A percentile compares a stretch with the other conserved stretches of the same genome.
Evolutionary conservation across 2,329 filamentous ascomycete genomes (phyloP).

Genomic region (Neonectria hederae): DNA sequence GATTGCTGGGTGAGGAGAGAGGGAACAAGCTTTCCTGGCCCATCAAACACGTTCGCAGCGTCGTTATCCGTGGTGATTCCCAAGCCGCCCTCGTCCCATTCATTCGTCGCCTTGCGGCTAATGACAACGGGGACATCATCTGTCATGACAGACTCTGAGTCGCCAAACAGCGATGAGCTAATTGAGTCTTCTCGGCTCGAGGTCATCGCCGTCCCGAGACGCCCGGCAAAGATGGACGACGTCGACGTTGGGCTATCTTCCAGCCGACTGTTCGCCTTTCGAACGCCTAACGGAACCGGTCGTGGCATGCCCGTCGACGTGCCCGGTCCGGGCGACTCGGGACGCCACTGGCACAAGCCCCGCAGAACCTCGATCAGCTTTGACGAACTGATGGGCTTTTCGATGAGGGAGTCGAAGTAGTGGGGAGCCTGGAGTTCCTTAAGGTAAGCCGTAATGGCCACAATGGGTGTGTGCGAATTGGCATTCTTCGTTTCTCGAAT

Average conservation of each 20-base stretch:
- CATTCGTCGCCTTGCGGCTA: conserved; percentile 75
- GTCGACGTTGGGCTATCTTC: conserved; percentile 88
- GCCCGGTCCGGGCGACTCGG: conserved; percentile 65
- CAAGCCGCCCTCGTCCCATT: conserved; percentile 82
- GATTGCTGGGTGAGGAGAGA: conserved; percentile 69
- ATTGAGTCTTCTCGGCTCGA: conserved; percentile 91
- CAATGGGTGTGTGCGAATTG: conserved; percentile 93
- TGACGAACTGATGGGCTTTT: conserved; percentile 93
- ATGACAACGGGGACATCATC: conserved; percentile 83
- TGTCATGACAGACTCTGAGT: conserved; percentile 79
- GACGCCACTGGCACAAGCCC: conserved; percentile 92
- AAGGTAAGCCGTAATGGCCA: conserved; percentile 96
- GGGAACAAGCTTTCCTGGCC: conserved; percentile 56
- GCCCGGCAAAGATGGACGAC: conserved; percentile 75
- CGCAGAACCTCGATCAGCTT: conserved; percentile 91
- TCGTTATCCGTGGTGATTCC: conserved; percentile 76
- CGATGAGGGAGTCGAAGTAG: conserved; percentile 93
- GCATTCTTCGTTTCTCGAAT: conserved; percentile 95
- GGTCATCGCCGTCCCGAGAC: conserved; percentile 79
- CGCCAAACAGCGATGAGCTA: conserved; percentile 86
- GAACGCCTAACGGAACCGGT: conserved; percentile 70
- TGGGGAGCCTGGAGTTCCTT: conserved; percentile 95
- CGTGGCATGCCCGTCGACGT: conserved; percentile 61
- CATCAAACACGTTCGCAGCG: conserved; percentile 44
- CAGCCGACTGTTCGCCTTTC: conserved; percentile 68